These are phyloP conservation scores for Solanum pimpinellifolium DNA, from an alignment of 257 asterid species.

Conservation along the genomic window DNA sequence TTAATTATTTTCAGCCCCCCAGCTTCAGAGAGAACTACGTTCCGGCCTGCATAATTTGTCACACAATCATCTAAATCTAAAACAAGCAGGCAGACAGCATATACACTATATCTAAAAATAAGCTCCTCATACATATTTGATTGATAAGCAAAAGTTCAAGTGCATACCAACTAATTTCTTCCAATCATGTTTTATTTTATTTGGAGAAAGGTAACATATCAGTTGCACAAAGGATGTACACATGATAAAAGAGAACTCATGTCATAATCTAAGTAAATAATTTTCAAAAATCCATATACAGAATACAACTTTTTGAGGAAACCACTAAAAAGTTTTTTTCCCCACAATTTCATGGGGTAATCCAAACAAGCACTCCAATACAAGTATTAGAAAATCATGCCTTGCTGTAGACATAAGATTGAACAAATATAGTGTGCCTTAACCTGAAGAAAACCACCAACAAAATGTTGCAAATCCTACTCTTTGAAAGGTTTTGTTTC, in stretches of 20 bases:
- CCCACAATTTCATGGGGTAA: neutral
- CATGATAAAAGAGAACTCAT: neutral
- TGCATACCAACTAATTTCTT: neutral
- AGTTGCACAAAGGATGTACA: neutral
- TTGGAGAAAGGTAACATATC: neutral
- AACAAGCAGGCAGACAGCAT: neutral
- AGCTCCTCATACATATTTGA: neutral
- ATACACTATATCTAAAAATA: neutral
- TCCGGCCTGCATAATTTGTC: constrained; percentile 44
- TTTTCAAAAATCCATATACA: neutral
- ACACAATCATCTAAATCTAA: neutral
- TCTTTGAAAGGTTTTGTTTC: neutral
- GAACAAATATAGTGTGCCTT: neutral
- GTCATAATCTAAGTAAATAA: neutral
- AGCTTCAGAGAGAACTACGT: constrained; percentile 69
- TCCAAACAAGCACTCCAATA: neutral
- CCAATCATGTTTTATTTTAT: neutral
- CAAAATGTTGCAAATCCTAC: neutral
- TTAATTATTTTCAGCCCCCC: constrained; percentile 63
- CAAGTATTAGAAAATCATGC: neutral
- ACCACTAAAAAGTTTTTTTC: neutral
- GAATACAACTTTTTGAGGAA: neutral
- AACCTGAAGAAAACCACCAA: neutral
- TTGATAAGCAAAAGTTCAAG: neutral
- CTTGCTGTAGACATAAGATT: neutral